Percentiles rank a stretch among this genome's conserved stretches.
Evolutionary conservation across 345 rosid species (phyloP).

Genomic region (Camelina sativa): DNA sequence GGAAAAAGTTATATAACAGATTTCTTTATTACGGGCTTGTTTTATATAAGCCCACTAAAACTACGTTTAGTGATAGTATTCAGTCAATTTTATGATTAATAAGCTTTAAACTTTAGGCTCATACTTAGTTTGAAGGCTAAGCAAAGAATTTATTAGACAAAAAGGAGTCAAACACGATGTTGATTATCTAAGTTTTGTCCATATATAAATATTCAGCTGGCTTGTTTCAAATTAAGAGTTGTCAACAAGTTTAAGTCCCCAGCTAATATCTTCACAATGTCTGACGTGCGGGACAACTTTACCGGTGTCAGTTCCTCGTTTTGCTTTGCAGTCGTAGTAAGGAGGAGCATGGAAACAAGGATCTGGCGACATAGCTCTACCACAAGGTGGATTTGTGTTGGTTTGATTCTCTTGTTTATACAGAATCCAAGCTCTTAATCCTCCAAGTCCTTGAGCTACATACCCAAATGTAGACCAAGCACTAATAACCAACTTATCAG

Average conservation of each 20-base stretch:
- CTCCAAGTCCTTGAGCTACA: constrained; percentile 78
- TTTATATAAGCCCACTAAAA: background rate
- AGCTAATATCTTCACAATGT: constrained; percentile 76
- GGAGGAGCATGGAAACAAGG: constrained; percentile 89
- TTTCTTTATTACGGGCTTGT: background rate
- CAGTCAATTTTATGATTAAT: background rate
- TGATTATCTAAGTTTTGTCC: background rate
- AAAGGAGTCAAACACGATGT: background rate
- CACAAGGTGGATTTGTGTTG: constrained; percentile 55
- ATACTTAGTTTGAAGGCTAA: background rate
- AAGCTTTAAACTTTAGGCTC: background rate
- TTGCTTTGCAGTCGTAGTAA: constrained; percentile 68
- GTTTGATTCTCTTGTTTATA: constrained; percentile 61
- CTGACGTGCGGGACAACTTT: constrained; percentile 60
- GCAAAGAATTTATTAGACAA: background rate
- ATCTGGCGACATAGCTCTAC: constrained; percentile 67
- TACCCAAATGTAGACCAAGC: constrained; percentile 83
- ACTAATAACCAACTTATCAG: constrained; percentile 64
- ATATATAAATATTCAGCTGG: background rate
- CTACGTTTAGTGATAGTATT: background rate
- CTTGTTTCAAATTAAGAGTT: constrained; percentile 30
- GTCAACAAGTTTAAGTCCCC: constrained; percentile 78
- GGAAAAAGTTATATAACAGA: background rate
- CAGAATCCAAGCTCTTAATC: constrained; percentile 75
- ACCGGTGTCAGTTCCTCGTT: constrained; percentile 61